Evolutionary conservation across 2,329 filamentous ascomycete genomes (phyloP), one percentile per base, ranked within the genome.

Genomic region (Colletotrichum sp.): DNA sequence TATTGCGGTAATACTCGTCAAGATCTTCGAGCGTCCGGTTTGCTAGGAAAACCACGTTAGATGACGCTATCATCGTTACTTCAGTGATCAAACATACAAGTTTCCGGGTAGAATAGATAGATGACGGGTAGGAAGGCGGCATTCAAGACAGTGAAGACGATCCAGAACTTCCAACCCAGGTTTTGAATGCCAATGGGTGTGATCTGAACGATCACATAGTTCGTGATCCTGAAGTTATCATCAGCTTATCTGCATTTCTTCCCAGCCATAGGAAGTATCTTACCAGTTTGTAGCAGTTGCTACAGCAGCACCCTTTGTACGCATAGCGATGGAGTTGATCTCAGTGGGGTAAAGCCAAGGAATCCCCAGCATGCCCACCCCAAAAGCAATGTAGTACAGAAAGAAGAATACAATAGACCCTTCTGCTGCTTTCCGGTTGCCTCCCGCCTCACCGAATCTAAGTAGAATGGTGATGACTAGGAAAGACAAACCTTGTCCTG

Each of bases 241-340:
- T 48, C n/a, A 48, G 43, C n/a, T 13, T 21, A 21, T 21, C 0
- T 13, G 10, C 7, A 4, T 4, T 13, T 0, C 9, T 13, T 48
- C n/a, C 9, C 1, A 48, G n/a, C n/a, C 10, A 21, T 4, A 12
- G 10, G 10, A 4, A n/a, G n/a, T 13, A 21, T 48, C 43, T 21
- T 48, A 13, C 43, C 43, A 48, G 13, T 48, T 48, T 48, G n/a
- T 21, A 10, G 43, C 43, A 21, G 43, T 48, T 21, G 43, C 43
- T 21, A 82, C 78, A 2, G 84, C 82, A 4, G 84, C 83, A 18
- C 84, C 84, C 32, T 84, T 83, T 5, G 84, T 85, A 5, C 85
- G 78, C 83, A 87, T 86, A 1, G 82, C 78, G 12, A 86, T 80
- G n/a, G 81, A 82, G 73, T 85, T 86, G 82, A 48, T 48, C 43